Evolutionary conservation across 108 stramenopile genomes (phyloP).

Genomic region (Pseudonitzschia delicatissima): DNA sequence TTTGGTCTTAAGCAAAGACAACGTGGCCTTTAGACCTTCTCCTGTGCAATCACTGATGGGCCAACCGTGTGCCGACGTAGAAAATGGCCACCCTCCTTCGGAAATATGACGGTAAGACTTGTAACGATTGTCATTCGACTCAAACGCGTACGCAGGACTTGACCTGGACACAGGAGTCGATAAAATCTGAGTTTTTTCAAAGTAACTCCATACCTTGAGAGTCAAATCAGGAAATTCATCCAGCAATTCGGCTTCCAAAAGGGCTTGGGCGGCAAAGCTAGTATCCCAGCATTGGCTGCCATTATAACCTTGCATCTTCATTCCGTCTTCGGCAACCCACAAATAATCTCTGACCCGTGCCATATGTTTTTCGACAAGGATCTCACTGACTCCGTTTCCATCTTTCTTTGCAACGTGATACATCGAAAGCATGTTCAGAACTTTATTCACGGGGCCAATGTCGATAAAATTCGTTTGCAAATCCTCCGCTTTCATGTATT

Average conservation of each 20-base stretch:
- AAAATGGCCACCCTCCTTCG: conserved; percentile 98
- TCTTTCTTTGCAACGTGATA: conserved; percentile 59
- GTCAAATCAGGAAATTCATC: conserved; percentile 76
- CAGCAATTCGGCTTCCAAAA: conserved; percentile 75
- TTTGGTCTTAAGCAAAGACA: conserved; percentile 68
- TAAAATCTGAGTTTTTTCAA: conserved; percentile 87
- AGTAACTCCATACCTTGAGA: conserved; percentile 68
- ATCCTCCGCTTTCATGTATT: conserved; percentile 95
- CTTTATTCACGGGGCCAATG: conserved; percentile 99
- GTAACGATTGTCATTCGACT: conserved; percentile 67
- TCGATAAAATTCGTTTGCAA: conserved; percentile 93
- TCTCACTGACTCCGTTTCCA: not conserved
- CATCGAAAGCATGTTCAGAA: conserved; percentile 86
- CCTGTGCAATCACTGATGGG: conserved; percentile 98
- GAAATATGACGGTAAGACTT: conserved; percentile 92
- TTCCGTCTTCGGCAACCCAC: conserved; percentile 98
- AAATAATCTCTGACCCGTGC: conserved; percentile 92
- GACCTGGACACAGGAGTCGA: conserved; percentile 73
- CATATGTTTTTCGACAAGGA: conserved; percentile 76
- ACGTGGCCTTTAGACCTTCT: conserved; percentile 90
- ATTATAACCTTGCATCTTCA: conserved; percentile 99
- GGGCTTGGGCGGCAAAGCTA: conserved; percentile 93
- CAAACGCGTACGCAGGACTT: conserved; percentile 72
- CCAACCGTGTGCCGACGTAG: conserved; percentile 97
- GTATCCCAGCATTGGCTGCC: conserved; percentile 98